phyloP scores from a whole-genome alignment of 2,329 filamentous ascomycete species.

The Paraphaeosphaeria sporulosa region DNA sequence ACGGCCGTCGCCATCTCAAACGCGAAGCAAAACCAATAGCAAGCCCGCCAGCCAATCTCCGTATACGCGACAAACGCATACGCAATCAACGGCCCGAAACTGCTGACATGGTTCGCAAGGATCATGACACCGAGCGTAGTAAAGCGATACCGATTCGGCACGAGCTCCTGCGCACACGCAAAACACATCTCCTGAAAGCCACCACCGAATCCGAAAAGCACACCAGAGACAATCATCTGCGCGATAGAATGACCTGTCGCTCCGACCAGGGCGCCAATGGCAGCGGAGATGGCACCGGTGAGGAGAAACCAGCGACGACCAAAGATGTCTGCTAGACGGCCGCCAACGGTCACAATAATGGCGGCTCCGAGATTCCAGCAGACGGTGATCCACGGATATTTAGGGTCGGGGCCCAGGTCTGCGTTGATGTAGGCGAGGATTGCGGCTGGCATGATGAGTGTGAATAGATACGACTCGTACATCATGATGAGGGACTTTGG shows the following conservation, averaged over 20 bases:
- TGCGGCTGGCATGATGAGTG: constrained; percentile 46
- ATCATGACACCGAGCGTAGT: constrained; percentile 41
- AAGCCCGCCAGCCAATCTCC: constrained; percentile 38
- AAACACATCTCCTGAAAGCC: constrained; percentile 38
- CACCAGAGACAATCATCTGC: constrained; percentile 36
- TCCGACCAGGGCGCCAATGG: constrained; percentile 34
- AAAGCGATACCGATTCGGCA: constrained; percentile 39
- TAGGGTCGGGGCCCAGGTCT: constrained; percentile 45
- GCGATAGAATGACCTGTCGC: constrained; percentile 33
- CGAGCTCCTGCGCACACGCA: constrained; percentile 35
- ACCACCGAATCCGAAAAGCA: constrained; percentile 33
- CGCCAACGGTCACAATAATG: constrained; percentile 46
- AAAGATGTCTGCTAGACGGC: constrained; percentile 31
- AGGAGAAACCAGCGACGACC: constrained; percentile 48
- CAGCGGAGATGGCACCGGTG: constrained; percentile 28
- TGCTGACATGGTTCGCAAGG: constrained; percentile 43
- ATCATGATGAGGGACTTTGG: constrained; percentile 21
- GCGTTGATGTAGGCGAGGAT: constrained; percentile 47
- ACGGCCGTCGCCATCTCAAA: constrained; percentile 35
- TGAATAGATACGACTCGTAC: constrained; percentile 44
- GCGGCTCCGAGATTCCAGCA: constrained; percentile 40
- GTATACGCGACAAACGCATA: constrained; percentile 45
- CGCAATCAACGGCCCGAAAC: constrained; percentile 39
- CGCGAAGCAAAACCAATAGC: constrained; percentile 46
- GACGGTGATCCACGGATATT: constrained; percentile 48